A percentile compares a stretch with the other conserved stretches of the same genome.
Conservation (phyloP, 148 eudicot genomes). For the Cornus florida region DNA sequence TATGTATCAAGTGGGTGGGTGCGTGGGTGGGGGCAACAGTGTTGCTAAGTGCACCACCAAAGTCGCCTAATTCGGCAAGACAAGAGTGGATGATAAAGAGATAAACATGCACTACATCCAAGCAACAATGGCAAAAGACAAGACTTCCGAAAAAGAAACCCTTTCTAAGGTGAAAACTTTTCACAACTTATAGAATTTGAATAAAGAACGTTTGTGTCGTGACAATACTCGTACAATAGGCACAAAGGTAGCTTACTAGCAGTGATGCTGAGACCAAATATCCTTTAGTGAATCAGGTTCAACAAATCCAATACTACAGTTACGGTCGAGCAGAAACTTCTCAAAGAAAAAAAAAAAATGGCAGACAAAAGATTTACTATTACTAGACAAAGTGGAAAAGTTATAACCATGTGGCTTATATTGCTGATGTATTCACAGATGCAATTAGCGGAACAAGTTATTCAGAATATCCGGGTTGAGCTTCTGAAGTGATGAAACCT, state of each 20-base stretch:
- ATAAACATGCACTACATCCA: neutral
- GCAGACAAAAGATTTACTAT: neutral
- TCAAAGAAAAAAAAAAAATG: neutral
- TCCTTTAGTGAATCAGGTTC: no score
- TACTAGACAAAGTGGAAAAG: neutral
- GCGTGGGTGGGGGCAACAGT: neutral
- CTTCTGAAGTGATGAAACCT: conserved; percentile 40
- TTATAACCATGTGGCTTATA: neutral
- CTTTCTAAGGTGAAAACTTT: no score
- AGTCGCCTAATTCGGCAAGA: neutral
- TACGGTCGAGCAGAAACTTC: neutral
- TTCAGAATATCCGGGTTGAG: conserved; percentile 57
- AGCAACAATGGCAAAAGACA: neutral
- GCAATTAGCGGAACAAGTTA: conserved; percentile 44
- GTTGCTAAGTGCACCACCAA: neutral
- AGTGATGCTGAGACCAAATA: no score
- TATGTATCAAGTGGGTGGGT: neutral
- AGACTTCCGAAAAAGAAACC: neutral
- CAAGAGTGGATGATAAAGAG: neutral
- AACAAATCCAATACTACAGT: no score
- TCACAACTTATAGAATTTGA: no score
- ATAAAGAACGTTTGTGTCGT: no score
- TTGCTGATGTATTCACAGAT: neutral
- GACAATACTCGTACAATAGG: no score
- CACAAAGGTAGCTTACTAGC: no score